Evolutionary conservation across 108 stramenopile species (phyloP).

Genomic region (Nitzschia inconspicua): DNA sequence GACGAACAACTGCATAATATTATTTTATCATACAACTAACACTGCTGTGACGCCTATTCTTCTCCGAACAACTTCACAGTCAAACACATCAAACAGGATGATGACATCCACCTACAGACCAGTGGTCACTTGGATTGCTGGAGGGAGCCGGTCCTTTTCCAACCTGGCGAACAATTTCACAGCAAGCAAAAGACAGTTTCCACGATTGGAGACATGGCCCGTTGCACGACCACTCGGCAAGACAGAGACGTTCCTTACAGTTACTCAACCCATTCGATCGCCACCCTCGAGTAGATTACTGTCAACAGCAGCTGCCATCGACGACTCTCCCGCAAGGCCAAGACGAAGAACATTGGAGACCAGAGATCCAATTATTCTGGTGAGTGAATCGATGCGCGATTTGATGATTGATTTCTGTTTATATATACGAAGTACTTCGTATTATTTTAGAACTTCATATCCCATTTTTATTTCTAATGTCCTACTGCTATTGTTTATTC

Average conservation of each 20-base stretch:
- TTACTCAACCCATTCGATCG: neutral
- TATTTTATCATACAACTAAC: no score
- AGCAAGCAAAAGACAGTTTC: no score
- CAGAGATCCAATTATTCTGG: slow-evolving; percentile 53
- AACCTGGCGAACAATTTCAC: no score
- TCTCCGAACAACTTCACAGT: no score
- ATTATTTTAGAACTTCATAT: neutral
- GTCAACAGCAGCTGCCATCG: slow-evolving; percentile 11
- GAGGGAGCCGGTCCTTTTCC: no score
- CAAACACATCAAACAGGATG: no score
- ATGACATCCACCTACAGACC: no score
- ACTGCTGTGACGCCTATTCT: no score
- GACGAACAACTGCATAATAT: no score
- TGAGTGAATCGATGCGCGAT: slow-evolving; percentile 10
- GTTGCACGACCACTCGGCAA: no score
- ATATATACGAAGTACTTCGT: neutral
- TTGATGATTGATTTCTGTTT: neutral
- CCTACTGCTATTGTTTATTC: neutral
- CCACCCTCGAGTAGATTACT: neutral
- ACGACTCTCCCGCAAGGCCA: neutral
- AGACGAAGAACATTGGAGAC: slow-evolving; percentile 30
- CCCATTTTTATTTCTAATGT: neutral
- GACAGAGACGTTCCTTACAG: neutral
- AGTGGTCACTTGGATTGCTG: no score
- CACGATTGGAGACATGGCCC: no score